Evolutionary conservation across 139 green algal species (phyloP).

Genomic region (Spirogloea muscicola): DNA sequence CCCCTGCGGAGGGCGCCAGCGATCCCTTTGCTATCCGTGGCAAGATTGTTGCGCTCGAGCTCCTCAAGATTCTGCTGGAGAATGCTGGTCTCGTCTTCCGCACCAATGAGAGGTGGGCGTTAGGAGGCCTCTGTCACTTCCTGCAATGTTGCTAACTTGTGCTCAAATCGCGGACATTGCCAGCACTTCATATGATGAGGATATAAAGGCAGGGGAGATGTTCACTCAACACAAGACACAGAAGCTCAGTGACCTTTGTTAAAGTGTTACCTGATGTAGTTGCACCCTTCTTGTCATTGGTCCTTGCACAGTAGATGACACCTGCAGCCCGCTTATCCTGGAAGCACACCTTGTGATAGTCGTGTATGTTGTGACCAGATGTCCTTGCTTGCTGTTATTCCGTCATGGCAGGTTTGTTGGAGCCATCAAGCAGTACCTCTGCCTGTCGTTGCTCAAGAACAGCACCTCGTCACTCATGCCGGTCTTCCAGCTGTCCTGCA

Average conservation of each 20-base stretch:
- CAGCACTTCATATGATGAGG: neutral
- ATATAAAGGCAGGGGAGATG: neutral
- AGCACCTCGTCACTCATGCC: constrained; percentile 58
- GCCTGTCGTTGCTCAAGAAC: constrained; percentile 93
- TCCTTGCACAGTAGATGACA: no score
- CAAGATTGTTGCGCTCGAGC: constrained; percentile 81
- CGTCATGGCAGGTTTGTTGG: constrained; percentile 59
- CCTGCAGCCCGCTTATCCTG: no score
- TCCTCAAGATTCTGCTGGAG: constrained; percentile 93
- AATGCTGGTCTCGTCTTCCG: constrained; percentile 85
- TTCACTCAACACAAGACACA: no score
- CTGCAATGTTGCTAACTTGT: constrained; percentile 3
- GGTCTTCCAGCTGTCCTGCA: constrained; percentile 62
- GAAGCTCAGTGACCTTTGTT: no score
- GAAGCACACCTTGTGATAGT: no score
- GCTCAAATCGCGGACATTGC: neutral
- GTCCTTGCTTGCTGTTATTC: neutral
- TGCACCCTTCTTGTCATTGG: no score
- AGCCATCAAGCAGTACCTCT: constrained; percentile 93
- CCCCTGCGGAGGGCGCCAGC: constrained; percentile 20
- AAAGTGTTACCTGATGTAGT: no score
- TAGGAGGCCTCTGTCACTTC: no score
- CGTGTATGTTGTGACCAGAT: no score
- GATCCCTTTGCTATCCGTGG: constrained; percentile 43
- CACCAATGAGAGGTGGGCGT: constrained; percentile 59